These are phyloP conservation scores for Colletotrichum orbiculare DNA, from an alignment of 2,329 filamentous ascomycete genomes.

Conservation along the genomic window DNA sequence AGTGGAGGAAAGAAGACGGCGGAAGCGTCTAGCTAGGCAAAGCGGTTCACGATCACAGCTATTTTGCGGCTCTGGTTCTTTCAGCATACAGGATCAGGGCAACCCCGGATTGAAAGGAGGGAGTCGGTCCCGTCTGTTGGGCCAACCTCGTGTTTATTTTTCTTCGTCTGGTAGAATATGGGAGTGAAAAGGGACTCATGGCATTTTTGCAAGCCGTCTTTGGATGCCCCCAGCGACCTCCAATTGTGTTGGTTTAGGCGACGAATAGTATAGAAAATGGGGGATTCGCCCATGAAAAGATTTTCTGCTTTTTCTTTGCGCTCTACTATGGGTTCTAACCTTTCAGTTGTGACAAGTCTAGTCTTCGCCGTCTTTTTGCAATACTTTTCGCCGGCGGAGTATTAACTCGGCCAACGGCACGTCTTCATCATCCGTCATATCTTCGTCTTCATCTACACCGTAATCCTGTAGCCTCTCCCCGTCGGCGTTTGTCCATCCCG, in stretches of 20 bases:
- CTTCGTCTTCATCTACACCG: slow-evolving; percentile 82
- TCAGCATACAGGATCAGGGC: slow-evolving; percentile 37
- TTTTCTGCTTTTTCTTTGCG: slow-evolving; percentile 1
- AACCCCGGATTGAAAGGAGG: slow-evolving; percentile 31
- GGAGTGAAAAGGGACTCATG: slow-evolving; percentile 29
- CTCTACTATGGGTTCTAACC: background rate
- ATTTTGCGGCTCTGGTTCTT: slow-evolving; percentile 20
- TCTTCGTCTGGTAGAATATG: slow-evolving; percentile 32
- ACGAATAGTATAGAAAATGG: slow-evolving; percentile 33
- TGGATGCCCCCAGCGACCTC: slow-evolving; percentile 24
- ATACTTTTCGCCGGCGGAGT: slow-evolving; percentile 59
- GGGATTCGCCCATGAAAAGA: slow-evolving; percentile 25
- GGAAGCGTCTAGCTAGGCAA: slow-evolving; percentile 23
- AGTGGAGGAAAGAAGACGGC: slow-evolving; percentile 26
- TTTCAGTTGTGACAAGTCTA: slow-evolving; percentile 32
- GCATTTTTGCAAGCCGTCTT: slow-evolving; percentile 27
- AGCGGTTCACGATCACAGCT: slow-evolving; percentile 28
- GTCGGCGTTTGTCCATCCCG: slow-evolving; percentile 79
- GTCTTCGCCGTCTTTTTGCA: slow-evolving; percentile 45
- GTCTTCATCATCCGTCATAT: slow-evolving; percentile 61
- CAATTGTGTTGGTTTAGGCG: slow-evolving; percentile 32
- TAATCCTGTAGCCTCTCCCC: slow-evolving; percentile 81
- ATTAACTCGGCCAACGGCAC: slow-evolving; percentile 77
- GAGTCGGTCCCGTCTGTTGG: background rate
- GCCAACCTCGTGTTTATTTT: slow-evolving; percentile 29